These are phyloP conservation scores for Funneliformis mosseae DNA, from an alignment of 192 early-diverging fungal genomes.

Conservation along the genomic window DNA sequence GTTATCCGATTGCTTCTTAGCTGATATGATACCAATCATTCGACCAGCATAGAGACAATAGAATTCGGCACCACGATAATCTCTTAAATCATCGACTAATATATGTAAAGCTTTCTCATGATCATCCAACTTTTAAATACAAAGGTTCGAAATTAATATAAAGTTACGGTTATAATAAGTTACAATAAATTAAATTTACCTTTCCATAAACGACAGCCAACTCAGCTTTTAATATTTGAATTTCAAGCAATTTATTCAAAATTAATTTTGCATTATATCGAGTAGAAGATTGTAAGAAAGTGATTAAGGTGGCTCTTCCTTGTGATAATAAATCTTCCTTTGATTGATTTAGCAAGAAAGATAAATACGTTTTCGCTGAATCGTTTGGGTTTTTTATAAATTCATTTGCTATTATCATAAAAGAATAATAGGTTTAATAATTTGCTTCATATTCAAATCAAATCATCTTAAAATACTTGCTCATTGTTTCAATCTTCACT, in stretches of 20 bases:
- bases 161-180: neutral
- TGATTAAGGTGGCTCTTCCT: conserved; percentile 40
- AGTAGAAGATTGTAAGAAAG: conserved; percentile 47
- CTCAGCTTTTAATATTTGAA: conserved; percentile 46
- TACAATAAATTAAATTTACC: conserved; percentile 40
- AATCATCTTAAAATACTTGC: neutral
- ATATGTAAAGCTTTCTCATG: conserved; percentile 50
- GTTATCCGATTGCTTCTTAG: conserved; percentile 30
- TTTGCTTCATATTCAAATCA: neutral
- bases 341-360: conserved; percentile 31
- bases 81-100: conserved; percentile 50
- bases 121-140: conserved; percentile 40
- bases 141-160: neutral
- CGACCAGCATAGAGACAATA: conserved; percentile 55
- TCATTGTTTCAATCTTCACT: conserved; percentile 13
- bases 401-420: conserved; percentile 18
- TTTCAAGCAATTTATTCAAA: conserved; percentile 39
- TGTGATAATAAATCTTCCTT: conserved; percentile 37
- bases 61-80: conserved; percentile 57
- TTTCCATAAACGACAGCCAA: conserved; percentile 51
- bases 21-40: conserved; percentile 35
- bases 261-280: conserved; percentile 40
- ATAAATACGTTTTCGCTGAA: conserved; percentile 31
- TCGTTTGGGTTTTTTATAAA: conserved; percentile 16
- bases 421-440: conserved; percentile 12